Conservation (phyloP, 2,329 filamentous ascomycete genomes). For the Neurospora sp. region DNA sequence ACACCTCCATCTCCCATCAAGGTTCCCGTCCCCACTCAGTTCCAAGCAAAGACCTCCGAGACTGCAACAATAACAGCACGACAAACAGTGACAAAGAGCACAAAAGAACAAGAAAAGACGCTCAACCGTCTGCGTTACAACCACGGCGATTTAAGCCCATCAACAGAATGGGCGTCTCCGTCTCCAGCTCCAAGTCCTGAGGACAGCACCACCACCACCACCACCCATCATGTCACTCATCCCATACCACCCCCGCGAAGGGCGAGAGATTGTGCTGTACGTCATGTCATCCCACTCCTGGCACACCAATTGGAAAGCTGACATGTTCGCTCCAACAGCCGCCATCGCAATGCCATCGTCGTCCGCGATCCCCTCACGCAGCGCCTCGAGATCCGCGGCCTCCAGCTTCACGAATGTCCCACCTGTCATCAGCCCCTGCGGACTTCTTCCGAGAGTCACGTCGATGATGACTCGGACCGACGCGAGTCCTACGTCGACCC, state of each 20-base stretch:
- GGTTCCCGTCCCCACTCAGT: not conserved
- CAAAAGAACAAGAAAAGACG: not conserved
- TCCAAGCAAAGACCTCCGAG: not conserved
- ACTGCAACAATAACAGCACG: not conserved
- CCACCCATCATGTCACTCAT: constrained; percentile 51
- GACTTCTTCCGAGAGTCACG: constrained; percentile 39
- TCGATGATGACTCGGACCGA: constrained; percentile 31
- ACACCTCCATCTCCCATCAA: not conserved
- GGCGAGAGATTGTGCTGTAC: constrained; percentile 71
- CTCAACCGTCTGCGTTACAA: not conserved
- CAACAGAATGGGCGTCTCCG: constrained; percentile 9
- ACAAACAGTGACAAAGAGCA: not conserved
- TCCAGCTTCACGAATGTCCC: constrained; percentile 64
- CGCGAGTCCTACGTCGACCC: constrained; percentile 71
- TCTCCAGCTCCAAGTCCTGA: constrained; percentile 5
- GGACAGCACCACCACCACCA: constrained; percentile 1
- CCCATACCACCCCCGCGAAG: constrained; percentile 63
- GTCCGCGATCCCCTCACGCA: constrained; percentile 79
- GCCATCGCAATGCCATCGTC: constrained; percentile 86
- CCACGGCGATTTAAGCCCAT: not conserved
- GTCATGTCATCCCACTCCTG: constrained; percentile 26
- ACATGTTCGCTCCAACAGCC: constrained; percentile 40
- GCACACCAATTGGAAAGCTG: not conserved
- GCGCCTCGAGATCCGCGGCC: constrained; percentile 69
- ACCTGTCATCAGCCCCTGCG: constrained; percentile 71